phyloP scores from a whole-genome alignment of 176 grass and related monocot genomes.

The Ensete ventricosum region DNA sequence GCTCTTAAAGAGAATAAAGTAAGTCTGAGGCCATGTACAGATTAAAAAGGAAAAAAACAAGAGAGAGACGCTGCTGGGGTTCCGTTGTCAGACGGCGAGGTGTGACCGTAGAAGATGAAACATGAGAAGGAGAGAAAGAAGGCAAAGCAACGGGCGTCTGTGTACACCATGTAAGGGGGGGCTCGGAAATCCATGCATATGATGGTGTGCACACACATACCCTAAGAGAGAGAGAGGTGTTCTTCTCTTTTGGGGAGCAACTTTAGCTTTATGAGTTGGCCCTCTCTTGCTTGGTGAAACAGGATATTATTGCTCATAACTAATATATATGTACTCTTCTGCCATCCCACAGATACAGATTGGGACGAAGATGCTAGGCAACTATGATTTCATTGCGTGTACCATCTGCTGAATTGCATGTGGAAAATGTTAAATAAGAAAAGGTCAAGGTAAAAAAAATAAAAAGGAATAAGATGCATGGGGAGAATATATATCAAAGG shows the following conservation, averaged over 20 bases:
- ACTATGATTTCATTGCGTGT: too few relatives aligned
- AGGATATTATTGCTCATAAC: too few relatives aligned
- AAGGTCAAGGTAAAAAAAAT: too few relatives aligned
- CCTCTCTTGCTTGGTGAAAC: too few relatives aligned
- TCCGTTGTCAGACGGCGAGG: conserved; percentile 7
- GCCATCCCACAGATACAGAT: too few relatives aligned
- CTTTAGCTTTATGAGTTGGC: conserved; percentile 14
- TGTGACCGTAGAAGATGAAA: not conserved
- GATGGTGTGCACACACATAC: too few relatives aligned
- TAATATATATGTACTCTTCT: too few relatives aligned
- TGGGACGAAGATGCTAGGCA: not conserved
- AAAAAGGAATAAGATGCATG: too few relatives aligned
- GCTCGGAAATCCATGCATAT: conserved; percentile 8
- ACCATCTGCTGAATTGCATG: too few relatives aligned
- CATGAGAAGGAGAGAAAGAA: not conserved
- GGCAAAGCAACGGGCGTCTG: not conserved
- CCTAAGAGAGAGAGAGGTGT: not conserved
- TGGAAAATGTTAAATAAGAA: too few relatives aligned
- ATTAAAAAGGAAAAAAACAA: conserved; percentile 9
- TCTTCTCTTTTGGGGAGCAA: not conserved
- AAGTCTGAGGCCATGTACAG: conserved; percentile 1
- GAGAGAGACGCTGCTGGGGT: not conserved
- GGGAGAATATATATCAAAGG: too few relatives aligned
- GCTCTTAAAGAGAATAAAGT: conserved; percentile 9
- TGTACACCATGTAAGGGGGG: not conserved